These are phyloP conservation scores for Rhytidiadelphus loreus DNA, from an alignment of 225 moss, liverwort and hornwort species.

Conservation along the genomic window DNA sequence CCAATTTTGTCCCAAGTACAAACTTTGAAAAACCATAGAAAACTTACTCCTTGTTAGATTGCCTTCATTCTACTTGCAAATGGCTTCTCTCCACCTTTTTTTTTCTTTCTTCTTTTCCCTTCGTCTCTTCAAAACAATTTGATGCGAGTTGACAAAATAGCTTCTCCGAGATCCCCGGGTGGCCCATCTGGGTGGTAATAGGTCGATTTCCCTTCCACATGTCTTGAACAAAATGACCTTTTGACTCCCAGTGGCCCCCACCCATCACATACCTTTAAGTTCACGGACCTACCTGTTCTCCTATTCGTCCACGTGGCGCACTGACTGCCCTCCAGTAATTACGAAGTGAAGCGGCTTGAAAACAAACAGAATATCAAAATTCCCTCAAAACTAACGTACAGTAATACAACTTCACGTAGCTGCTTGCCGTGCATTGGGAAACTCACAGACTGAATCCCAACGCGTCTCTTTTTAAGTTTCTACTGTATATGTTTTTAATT, in stretches of 20 bases:
- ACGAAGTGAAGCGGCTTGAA: too few species aligned
- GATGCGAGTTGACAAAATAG: not conserved
- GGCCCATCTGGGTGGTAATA: not conserved
- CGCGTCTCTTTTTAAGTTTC: too few species aligned
- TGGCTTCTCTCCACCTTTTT: not conserved
- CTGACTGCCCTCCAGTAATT: too few species aligned
- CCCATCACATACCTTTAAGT: not conserved
- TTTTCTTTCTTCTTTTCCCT: too few species aligned
- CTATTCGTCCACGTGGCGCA: not conserved
- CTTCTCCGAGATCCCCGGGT: not conserved
- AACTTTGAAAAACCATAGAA: not conserved
- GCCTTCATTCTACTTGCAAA: not conserved
- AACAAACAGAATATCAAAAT: not conserved
- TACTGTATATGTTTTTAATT: too few species aligned
- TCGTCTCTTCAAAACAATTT: not conserved
- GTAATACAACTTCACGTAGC: not conserved
- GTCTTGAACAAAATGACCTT: not conserved
- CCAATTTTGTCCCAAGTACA: not conserved
- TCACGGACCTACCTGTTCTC: not conserved
- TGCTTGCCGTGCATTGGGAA: not conserved
- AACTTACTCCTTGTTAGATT: not conserved
- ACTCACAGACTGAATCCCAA: too few species aligned
- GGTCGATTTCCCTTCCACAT: not conserved
- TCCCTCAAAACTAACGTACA: not conserved
- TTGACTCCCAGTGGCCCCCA: not conserved